Conservation (phyloP, 2,329 filamentous ascomycete genomes). For the Nakataea oryzae region DNA sequence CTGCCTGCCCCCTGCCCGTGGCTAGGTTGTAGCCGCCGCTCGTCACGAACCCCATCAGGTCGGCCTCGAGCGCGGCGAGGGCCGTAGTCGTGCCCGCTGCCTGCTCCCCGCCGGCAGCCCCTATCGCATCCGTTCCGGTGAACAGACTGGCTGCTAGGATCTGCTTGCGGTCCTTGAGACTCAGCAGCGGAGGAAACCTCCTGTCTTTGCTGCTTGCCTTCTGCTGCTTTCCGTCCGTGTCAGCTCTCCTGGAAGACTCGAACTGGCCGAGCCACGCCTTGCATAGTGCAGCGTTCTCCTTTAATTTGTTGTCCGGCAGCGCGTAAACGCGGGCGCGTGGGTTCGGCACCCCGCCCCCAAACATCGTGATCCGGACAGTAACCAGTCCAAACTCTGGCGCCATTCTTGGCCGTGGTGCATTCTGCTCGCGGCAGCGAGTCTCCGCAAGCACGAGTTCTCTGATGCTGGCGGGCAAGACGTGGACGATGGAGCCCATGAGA, state of each 20-base stretch:
- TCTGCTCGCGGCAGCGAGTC: too few species aligned
- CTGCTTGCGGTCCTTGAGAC: slow-evolving; percentile 27
- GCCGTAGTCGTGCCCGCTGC: slow-evolving; percentile 36
- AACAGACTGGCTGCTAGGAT: slow-evolving; percentile 35
- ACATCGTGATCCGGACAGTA: slow-evolving; percentile 56
- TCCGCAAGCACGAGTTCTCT: background rate
- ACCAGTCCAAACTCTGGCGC: slow-evolving; percentile 25
- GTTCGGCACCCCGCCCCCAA: slow-evolving; percentile 59
- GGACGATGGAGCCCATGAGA: background rate
- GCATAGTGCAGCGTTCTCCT: slow-evolving; percentile 37
- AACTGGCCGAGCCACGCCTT: slow-evolving; percentile 60
- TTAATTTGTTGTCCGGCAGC: slow-evolving; percentile 42
- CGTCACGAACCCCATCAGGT: slow-evolving; percentile 85
- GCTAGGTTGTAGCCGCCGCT: slow-evolving; percentile 74
- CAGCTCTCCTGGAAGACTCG: slow-evolving; percentile 12
- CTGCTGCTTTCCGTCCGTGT: background rate
- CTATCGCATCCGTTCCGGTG: slow-evolving; percentile 22
- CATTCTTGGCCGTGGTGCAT: background rate
- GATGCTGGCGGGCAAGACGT: background rate
- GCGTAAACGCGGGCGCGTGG: slow-evolving; percentile 78
- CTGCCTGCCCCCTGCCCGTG: slow-evolving; percentile 62
- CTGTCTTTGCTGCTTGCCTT: slow-evolving; percentile 8
- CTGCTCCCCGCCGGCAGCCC: slow-evolving; percentile 19
- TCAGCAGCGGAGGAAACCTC: slow-evolving; percentile 16
- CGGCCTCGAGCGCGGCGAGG: slow-evolving; percentile 56